Conservation (phyloP, 495 filamentous ascomycete species). For the Hypoxylon rickii region DNA sequence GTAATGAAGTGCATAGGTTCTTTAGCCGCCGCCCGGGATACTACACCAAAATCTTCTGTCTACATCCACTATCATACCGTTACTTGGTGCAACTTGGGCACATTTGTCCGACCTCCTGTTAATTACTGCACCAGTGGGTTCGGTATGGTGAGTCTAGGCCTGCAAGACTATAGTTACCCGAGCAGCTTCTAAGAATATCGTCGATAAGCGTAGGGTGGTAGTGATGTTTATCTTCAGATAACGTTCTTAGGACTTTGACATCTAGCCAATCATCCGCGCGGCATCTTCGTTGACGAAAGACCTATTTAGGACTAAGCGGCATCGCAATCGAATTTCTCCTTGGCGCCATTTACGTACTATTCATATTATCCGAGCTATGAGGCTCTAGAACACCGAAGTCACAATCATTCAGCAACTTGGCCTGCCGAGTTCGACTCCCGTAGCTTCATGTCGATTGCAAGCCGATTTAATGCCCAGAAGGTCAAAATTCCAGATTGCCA, state of each 20-base stretch:
- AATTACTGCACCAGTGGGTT: not conserved
- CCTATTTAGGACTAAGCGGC: not conserved
- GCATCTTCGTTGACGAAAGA: too few relatives aligned
- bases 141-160: not conserved
- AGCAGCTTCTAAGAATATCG: too few relatives aligned
- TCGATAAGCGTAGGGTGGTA: not conserved
- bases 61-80: not conserved
- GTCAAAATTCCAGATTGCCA: too few relatives aligned
- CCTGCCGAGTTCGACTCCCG: too few relatives aligned
- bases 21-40: constrained; percentile 16
- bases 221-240: not conserved
- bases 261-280: too few relatives aligned
- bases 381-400: not conserved
- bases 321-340: not conserved
- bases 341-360: not conserved
- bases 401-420: too few relatives aligned
- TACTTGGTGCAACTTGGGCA: constrained; percentile 2
- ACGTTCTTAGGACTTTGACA: too few relatives aligned
- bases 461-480: too few relatives aligned
- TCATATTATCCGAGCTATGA: not conserved
- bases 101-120: constrained; percentile 17
- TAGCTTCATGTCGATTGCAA: too few relatives aligned
- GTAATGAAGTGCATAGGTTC: constrained; percentile 2
- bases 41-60: not conserved
- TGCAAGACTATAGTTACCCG: not conserved